Conservation (phyloP, 106 monocot species). For the Agapanthus africanus region DNA sequence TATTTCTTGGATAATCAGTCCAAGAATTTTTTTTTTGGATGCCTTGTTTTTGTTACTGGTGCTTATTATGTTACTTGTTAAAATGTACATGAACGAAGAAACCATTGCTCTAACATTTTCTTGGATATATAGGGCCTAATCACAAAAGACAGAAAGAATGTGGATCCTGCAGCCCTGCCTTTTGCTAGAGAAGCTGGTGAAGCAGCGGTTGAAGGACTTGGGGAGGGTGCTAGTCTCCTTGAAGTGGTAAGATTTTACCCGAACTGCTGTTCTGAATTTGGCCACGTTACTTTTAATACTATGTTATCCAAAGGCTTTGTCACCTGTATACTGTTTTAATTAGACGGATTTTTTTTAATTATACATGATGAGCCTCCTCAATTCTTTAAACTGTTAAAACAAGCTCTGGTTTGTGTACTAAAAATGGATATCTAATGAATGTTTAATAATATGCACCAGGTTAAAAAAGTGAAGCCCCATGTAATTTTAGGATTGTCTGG, state of each 20-base stretch:
- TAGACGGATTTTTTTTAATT: constrained; percentile 15
- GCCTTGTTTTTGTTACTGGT: background rate
- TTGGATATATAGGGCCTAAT: constrained; percentile 60
- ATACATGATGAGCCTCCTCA: no score
- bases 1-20: no score
- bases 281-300: background rate
- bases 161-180: constrained; percentile 74
- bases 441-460: constrained; percentile 31
- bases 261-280: background rate
- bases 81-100: background rate
- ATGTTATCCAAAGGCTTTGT: background rate
- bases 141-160: constrained; percentile 57
- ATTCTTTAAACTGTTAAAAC: background rate
- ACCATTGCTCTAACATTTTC: background rate
- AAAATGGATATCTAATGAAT: background rate
- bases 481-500: constrained; percentile 96
- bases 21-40: background rate
- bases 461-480: constrained; percentile 86
- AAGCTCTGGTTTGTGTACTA: background rate
- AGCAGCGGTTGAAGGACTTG: constrained; percentile 62
- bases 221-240: constrained; percentile 80
- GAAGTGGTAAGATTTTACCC: constrained; percentile 64
- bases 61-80: background rate
- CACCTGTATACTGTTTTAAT: constrained; percentile 1
- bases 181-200: constrained; percentile 76